Conservation (phyloP, 371 early-diverging fungal species). For the Mortierella sp. region DNA sequence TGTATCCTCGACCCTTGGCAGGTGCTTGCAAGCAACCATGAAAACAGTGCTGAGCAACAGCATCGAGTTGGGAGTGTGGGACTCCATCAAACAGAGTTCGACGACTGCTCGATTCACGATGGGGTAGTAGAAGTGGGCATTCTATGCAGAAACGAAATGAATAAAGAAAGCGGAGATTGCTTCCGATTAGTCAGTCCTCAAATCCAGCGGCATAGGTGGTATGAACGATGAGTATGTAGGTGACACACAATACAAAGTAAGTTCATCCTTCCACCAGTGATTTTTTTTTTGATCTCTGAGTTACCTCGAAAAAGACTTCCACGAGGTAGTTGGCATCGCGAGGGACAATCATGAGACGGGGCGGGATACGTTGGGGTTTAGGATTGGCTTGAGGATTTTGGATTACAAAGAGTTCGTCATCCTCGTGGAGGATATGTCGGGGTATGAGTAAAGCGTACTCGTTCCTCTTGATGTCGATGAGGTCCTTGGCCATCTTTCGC, state of each 20-base stretch:
- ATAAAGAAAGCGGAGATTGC: constrained; percentile 2
- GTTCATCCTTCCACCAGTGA: not conserved
- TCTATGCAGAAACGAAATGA: constrained; percentile 9
- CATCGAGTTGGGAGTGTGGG: constrained; percentile 29
- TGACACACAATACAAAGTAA: not conserved
- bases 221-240: not conserved
- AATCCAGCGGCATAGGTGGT: not conserved
- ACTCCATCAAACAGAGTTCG: constrained; percentile 40
- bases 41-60: constrained; percentile 41
- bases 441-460: constrained; percentile 26
- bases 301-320: constrained; percentile 50
- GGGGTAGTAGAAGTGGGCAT: constrained; percentile 41
- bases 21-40: constrained; percentile 53
- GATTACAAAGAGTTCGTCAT: constrained; percentile 36
- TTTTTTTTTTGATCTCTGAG: not conserved
- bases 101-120: constrained; percentile 34
- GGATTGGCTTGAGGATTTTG: not conserved
- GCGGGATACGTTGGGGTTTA: constrained; percentile 22
- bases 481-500: constrained; percentile 31
- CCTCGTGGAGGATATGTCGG: constrained; percentile 41
- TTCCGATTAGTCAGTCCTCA: not conserved
- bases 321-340: constrained; percentile 41
- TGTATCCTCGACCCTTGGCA: constrained; percentile 26
- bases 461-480: constrained; percentile 25
- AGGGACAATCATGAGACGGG: constrained; percentile 32